Evolutionary conservation across 352 stramenopile species (phyloP).

Genomic region (Phytopythium montanum): DNA sequence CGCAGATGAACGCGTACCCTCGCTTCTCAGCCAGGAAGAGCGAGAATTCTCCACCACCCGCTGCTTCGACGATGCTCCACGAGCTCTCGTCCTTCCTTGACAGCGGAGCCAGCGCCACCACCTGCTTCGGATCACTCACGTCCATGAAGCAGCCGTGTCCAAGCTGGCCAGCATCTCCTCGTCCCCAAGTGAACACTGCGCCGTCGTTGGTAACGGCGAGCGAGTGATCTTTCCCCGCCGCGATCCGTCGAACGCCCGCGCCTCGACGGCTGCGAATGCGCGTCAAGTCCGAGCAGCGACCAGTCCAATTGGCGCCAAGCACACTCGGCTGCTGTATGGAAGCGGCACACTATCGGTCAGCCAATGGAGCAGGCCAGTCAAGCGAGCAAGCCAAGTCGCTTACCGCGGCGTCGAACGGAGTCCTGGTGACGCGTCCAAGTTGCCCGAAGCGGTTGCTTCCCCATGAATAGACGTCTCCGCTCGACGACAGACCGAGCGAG

Average conservation of each 20-base stretch:
- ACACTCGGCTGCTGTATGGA: conserved; percentile 37
- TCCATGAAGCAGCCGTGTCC: conserved; percentile 67
- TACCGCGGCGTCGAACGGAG: conserved; percentile 39
- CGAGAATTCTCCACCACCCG: conserved; percentile 35
- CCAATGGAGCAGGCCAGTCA: neutral
- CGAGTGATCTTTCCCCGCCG: conserved; percentile 63
- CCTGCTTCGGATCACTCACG: conserved; percentile 44
- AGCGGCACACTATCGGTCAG: neutral
- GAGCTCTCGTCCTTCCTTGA: conserved; percentile 4
- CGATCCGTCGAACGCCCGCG: conserved; percentile 45
- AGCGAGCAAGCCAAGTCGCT: conserved; percentile 4
- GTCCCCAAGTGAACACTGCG: conserved; percentile 64
- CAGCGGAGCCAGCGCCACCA: conserved; percentile 42
- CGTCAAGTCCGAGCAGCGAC: conserved; percentile 29
- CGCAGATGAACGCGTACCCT: conserved; percentile 29
- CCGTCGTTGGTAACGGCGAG: conserved; percentile 52
- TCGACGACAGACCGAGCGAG: conserved; percentile 58
- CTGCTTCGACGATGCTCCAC: conserved; percentile 23
- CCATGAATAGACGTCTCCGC: conserved; percentile 65
- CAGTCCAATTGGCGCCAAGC: conserved; percentile 37
- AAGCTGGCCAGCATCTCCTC: conserved; percentile 59
- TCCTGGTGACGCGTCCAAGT: conserved; percentile 40
- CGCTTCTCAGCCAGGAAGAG: conserved; percentile 28
- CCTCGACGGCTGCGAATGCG: conserved; percentile 14
- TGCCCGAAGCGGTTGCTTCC: conserved; percentile 67